These are phyloP conservation scores for Nitzschia palea DNA, from an alignment of 108 stramenopile species.

Conservation along the genomic window DNA sequence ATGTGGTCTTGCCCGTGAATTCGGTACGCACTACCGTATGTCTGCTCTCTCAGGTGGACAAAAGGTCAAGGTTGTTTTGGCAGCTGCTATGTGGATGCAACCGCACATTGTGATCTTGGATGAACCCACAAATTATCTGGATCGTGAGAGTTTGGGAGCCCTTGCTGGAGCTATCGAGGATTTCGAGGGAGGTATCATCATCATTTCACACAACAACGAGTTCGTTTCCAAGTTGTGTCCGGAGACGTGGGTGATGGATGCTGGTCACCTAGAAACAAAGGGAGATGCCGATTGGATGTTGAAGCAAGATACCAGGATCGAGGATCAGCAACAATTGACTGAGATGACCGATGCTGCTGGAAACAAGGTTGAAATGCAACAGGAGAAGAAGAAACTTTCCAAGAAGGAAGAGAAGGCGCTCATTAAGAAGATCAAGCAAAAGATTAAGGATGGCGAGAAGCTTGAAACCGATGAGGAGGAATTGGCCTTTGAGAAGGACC, in stretches of 20 bases:
- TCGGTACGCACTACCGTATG: constrained; percentile 99
- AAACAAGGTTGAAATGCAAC: constrained; percentile 94
- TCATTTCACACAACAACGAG: constrained; percentile 99
- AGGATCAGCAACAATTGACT: constrained; percentile 82
- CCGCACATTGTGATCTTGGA: constrained; percentile 98
- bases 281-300: constrained; percentile 99
- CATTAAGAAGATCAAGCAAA: constrained; percentile 95
- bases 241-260: constrained; percentile 99
- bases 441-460: constrained; percentile 91
- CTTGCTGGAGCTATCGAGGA: constrained; percentile 96
- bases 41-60: constrained; percentile 98
- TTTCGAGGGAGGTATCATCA: constrained; percentile 98
- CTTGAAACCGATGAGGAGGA: constrained; percentile 95
- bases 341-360: constrained; percentile 98
- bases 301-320: constrained; percentile 94
- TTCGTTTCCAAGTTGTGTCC: constrained; percentile 95
- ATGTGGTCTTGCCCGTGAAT: constrained; percentile 96
- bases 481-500: constrained; percentile 93
- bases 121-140: constrained; percentile 99
- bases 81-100: constrained; percentile 99
- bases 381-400: constrained; percentile 95
- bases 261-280: constrained; percentile 95
- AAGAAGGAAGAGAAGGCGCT: constrained; percentile 98
- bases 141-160: constrained; percentile 96
- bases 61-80: constrained; percentile 99